phyloP scores from a whole-genome alignment of 805 yeast species.

The Zygotorulaspora florentina region DNA sequence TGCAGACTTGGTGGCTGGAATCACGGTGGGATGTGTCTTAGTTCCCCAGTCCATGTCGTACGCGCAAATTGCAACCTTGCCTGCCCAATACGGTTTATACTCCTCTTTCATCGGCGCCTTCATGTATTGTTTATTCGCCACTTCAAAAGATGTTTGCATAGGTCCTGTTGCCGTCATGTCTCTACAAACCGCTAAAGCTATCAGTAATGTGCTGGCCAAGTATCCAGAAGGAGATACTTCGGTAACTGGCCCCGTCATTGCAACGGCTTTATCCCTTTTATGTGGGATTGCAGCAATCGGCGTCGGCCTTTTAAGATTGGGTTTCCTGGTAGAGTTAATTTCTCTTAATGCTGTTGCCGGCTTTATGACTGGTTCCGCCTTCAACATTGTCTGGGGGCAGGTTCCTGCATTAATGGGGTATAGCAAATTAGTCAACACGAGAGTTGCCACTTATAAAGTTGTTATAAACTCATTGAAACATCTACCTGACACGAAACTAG shows the following conservation, averaged over 20 bases:
- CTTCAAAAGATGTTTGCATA: constrained; percentile 90
- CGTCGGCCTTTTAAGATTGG: constrained; percentile 75
- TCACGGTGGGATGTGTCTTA: constrained; percentile 87
- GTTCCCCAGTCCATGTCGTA: constrained; percentile 97
- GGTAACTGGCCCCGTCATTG: constrained; percentile 63
- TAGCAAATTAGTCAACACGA: constrained; percentile 60
- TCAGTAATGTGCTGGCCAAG: constrained; percentile 55
- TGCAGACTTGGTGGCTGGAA: constrained; percentile 84
- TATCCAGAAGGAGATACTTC: constrained; percentile 37
- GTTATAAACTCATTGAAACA: constrained; percentile 69
- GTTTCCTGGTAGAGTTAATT: constrained; percentile 83
- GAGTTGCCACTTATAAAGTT: constrained; percentile 64
- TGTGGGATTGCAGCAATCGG: constrained; percentile 86
- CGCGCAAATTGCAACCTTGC: constrained; percentile 77
- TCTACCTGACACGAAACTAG: constrained; percentile 60
- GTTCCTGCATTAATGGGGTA: constrained; percentile 84
- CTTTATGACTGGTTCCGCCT: constrained; percentile 92
- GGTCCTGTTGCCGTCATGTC: constrained; percentile 99
- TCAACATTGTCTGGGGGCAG: constrained; percentile 78
- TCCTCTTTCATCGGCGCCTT: constrained; percentile 90
- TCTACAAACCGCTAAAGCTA: constrained; percentile 72
- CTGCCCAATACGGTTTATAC: constrained; percentile 82
- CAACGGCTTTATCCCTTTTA: constrained; percentile 70
- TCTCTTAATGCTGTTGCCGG: constrained; percentile 92
- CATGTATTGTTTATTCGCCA: constrained; percentile 85